Percentiles rank a stretch among this genome's conserved stretches.
phyloP scores from a whole-genome alignment of 169 alveolate genomes.

The Besnoitia besnoiti region DNA sequence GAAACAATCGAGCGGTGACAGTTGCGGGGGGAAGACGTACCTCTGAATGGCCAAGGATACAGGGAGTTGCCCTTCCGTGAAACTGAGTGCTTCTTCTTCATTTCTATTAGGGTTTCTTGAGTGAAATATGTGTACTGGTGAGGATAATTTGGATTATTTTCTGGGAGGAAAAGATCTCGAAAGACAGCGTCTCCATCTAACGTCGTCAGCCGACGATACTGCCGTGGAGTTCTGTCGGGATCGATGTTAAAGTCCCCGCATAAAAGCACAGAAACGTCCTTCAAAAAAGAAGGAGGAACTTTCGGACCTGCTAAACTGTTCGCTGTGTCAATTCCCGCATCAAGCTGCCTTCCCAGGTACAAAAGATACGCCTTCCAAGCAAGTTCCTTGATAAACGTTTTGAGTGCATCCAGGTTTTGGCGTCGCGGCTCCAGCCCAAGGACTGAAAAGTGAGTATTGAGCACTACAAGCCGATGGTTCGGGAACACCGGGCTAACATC shows the following conservation, averaged over 20 bases:
- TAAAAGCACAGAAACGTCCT: slow-evolving; percentile 46
- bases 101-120: slow-evolving; percentile 28
- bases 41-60: slow-evolving; percentile 69
- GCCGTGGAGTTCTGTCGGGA: slow-evolving; percentile 39
- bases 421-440: slow-evolving; percentile 30
- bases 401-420: background rate
- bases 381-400: background rate
- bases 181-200: slow-evolving; percentile 50
- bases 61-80: slow-evolving; percentile 61
- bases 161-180: slow-evolving; percentile 52
- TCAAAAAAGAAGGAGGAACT: slow-evolving; percentile 27
- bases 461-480: background rate
- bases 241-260: slow-evolving; percentile 67
- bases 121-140: slow-evolving; percentile 40
- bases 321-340: background rate
- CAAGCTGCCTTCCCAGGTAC: slow-evolving; percentile 33
- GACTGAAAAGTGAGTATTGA: slow-evolving; percentile 60
- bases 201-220: slow-evolving; percentile 35
- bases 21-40: slow-evolving; percentile 23
- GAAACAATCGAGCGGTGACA: background rate
- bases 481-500: slow-evolving; percentile 47
- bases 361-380: slow-evolving; percentile 54
- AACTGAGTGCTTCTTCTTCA: slow-evolving; percentile 10
- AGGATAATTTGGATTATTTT: slow-evolving; percentile 53
- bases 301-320: background rate